These are phyloP conservation scores for Dentipellis fragilis DNA, from an alignment of 768 basidiomycete species.

Conservation along the genomic window DNA sequence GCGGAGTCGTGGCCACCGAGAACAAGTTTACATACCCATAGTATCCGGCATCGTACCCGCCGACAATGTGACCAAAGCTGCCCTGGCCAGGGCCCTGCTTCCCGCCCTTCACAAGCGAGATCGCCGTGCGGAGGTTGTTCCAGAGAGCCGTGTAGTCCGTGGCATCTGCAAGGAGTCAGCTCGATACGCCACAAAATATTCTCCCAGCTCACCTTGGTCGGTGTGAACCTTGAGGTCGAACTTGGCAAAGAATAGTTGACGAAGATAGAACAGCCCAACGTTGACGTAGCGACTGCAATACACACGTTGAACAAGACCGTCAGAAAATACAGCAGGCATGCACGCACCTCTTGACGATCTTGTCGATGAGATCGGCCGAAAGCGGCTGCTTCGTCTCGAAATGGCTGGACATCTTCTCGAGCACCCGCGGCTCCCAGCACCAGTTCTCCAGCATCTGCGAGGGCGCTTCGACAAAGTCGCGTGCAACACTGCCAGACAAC, in stretches of 20 bases:
- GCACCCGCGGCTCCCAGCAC: slow-evolving; percentile 80
- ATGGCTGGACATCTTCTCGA: slow-evolving; percentile 73
- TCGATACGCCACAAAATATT: not conserved
- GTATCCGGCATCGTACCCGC: slow-evolving; percentile 64
- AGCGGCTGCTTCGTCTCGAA: slow-evolving; percentile 66
- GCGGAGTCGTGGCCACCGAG: not conserved
- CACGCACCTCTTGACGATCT: slow-evolving; percentile 65
- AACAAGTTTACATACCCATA: slow-evolving; percentile 41
- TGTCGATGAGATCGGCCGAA: slow-evolving; percentile 62
- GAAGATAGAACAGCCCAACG: slow-evolving; percentile 70
- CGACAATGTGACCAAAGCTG: slow-evolving; percentile 67
- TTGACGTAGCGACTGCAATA: slow-evolving; percentile 52
- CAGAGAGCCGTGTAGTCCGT: slow-evolving; percentile 73
- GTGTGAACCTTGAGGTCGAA: slow-evolving; percentile 72
- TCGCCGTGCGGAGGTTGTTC: slow-evolving; percentile 59
- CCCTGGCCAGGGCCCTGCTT: slow-evolving; percentile 61
- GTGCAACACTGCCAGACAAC: slow-evolving; percentile 38
- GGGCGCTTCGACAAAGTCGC: slow-evolving; percentile 85
- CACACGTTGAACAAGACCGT: not conserved
- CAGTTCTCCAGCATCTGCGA: slow-evolving; percentile 92
- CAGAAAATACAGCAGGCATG: not conserved
- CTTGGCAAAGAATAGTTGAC: slow-evolving; percentile 78
- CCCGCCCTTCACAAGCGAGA: slow-evolving; percentile 59
- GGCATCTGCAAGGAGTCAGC: slow-evolving; percentile 27
- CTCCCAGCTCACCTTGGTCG: slow-evolving; percentile 38